Evolutionary conservation across 805 yeast genomes (phyloP), one percentile per base, ranked within the genome.

Genomic region (Starmerella potacharoeniae): DNA sequence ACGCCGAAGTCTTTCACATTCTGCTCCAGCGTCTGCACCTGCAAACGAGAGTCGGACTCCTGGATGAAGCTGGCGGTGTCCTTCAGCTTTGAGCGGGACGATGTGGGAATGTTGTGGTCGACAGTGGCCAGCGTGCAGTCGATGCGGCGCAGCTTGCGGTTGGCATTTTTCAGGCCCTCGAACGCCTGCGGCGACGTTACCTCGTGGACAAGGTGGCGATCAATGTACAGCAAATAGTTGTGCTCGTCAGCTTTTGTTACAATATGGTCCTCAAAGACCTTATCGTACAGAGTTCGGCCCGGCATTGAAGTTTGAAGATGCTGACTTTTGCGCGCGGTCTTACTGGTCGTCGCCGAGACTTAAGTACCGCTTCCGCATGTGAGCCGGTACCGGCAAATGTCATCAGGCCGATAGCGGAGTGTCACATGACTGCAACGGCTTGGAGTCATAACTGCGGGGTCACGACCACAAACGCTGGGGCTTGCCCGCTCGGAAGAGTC

Each of bases 111-210:
- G 71, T 93, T 93, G 79, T 93, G 96, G 72, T 91, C 96, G 34
- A 88, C 95, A 1, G 97, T 88, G 51, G 96, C 95, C 63, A 90
- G 77, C 53, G 97, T 88, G 74, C 96, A 86, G 71, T 90, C 96
- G 47, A 62, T 75, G 75, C 98, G 82, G 77, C 98, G 84, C 53
- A 93, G 96, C 56, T 71, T 69, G 76, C 99, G 83, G 49, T 84
- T 86, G 14, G 97, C 96, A 66, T 82, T 84, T 60, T 77, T 79
- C 65, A 93, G 78, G 51, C 98, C 98, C 74, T 93, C 98, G 68
- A 93, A 93, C 10, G 98, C 98, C 73, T 93, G 98, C 37, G 99
- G 98, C 33, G 97, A 91, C 1, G 99, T 93, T 52, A 93, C 99
- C 74, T 93, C 98, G 71, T 93, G 98, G 51, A 93, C 96, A 63